Evolutionary conservation across 441 rosid species (phyloP).

Genomic region (Jatropha podagrica): DNA sequence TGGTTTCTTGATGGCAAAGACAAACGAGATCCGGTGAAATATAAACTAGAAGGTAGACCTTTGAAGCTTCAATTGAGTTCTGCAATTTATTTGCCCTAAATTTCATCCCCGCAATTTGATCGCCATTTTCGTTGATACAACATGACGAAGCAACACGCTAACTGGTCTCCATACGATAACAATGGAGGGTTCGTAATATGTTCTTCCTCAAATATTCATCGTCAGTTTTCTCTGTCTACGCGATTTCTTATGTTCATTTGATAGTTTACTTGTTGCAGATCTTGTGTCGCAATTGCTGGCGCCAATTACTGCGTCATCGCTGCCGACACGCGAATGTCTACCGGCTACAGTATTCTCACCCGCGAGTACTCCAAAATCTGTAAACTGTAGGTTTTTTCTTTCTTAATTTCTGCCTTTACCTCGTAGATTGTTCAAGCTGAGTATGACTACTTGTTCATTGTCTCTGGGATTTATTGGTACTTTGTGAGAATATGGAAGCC

Average conservation of each 20-base stretch:
- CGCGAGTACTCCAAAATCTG: slow-evolving; percentile 95
- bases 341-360: slow-evolving; percentile 84
- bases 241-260: background rate
- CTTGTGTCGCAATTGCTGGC: slow-evolving; percentile 96
- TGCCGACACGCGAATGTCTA: slow-evolving; percentile 92
- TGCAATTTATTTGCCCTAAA: background rate
- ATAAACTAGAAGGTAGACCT: background rate
- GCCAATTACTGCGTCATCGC: slow-evolving; percentile 95
- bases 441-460: slow-evolving; percentile 11
- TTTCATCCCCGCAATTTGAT: background rate
- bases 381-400: slow-evolving; percentile 46
- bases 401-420: background rate
- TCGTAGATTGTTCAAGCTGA: background rate
- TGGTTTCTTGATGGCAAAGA: slow-evolving; percentile 27
- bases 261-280: slow-evolving; percentile 36
- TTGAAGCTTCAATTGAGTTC: background rate
- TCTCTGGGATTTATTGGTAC: background rate
- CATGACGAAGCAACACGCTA: slow-evolving; percentile 81
- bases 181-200: slow-evolving; percentile 33
- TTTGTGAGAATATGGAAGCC: background rate
- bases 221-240: background rate
- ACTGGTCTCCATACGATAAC: slow-evolving; percentile 94
- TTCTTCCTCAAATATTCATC: background rate
- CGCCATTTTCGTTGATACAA: background rate
- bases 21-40: slow-evolving; percentile 9